Evolutionary conservation across 805 yeast genomes (phyloP).

Genomic region (Ogataea pini): DNA sequence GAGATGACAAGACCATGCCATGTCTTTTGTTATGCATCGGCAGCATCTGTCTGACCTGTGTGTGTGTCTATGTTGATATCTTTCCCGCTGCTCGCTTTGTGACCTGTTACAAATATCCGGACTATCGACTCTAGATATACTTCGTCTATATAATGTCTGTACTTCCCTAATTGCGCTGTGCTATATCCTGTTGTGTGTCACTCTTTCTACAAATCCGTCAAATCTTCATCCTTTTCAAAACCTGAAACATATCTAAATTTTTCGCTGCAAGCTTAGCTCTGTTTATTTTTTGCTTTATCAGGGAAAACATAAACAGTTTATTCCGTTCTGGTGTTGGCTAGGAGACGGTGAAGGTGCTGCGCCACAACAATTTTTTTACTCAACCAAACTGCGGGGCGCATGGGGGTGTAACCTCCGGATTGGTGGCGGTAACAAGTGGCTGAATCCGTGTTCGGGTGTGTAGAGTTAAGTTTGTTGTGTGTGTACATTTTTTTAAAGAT

Average conservation of each 20-base stretch:
- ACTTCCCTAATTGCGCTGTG: not conserved
- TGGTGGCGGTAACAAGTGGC: too few relatives aligned
- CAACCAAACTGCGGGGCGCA: slow-evolving; percentile 1
- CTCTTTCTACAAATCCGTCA: not conserved
- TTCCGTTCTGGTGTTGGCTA: slow-evolving; percentile 1
- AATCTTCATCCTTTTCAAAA: not conserved
- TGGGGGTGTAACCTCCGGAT: slow-evolving; percentile 4
- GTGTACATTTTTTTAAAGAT: not conserved
- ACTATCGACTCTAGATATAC: slow-evolving; percentile 3
- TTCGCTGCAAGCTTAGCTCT: slow-evolving; percentile 6
- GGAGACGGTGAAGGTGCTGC: slow-evolving; percentile 11
- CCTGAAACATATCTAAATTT: slow-evolving; percentile 8
- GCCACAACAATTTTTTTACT: not conserved
- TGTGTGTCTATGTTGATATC: too few relatives aligned
- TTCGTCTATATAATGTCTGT: slow-evolving; percentile 4
- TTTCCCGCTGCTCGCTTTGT: slow-evolving; percentile 3
- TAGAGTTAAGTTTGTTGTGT: too few relatives aligned
- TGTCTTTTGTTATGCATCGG: slow-evolving; percentile 22
- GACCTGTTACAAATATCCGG: slow-evolving; percentile 10
- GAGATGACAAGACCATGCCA: slow-evolving; percentile 21
- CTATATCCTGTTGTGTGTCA: slow-evolving; percentile 3
- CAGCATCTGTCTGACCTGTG: slow-evolving; percentile 9
- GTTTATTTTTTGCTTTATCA: slow-evolving; percentile 11
- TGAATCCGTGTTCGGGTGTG: too few relatives aligned
- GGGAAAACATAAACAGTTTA: slow-evolving; percentile 17